These are phyloP conservation scores for Schizophyllum commune DNA, from an alignment of 1,284 basidiomycete genomes.

Conservation along the genomic window DNA sequence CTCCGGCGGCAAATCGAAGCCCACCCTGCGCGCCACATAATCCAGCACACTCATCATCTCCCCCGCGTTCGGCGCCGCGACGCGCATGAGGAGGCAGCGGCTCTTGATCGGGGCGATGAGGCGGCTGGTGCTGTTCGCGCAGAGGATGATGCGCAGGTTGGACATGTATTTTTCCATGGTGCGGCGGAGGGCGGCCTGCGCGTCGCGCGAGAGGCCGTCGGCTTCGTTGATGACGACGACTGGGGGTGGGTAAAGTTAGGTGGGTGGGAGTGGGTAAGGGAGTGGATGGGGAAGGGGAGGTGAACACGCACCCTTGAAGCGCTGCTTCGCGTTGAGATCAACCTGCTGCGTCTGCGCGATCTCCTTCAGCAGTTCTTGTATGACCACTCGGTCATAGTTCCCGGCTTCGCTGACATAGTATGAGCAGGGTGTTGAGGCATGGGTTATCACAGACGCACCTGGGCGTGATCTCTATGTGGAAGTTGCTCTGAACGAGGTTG, in stretches of 20 bases:
- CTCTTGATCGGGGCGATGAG: slow-evolving; percentile 97
- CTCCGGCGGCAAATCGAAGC: slow-evolving; percentile 74
- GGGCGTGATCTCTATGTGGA: slow-evolving; percentile 96
- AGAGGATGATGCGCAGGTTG: slow-evolving; percentile 95
- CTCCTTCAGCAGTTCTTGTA: slow-evolving; percentile 96
- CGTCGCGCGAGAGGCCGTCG: slow-evolving; percentile 90
- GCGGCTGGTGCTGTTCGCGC: slow-evolving; percentile 94
- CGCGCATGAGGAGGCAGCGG: slow-evolving; percentile 89
- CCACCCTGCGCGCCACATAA: slow-evolving; percentile 78
- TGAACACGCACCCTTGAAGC: slow-evolving; percentile 78
- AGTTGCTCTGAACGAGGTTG: slow-evolving; percentile 96
- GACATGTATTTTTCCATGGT: slow-evolving; percentile 99
- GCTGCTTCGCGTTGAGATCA: slow-evolving; percentile 89
- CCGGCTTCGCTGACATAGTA: slow-evolving; percentile 75
- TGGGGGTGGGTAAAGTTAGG: slow-evolving; percentile 22
- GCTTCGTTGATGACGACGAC: slow-evolving; percentile 99
- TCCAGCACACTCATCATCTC: slow-evolving; percentile 84
- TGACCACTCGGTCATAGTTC: slow-evolving; percentile 91
- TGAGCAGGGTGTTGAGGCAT: not conserved
- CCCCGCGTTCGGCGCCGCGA: slow-evolving; percentile 77
- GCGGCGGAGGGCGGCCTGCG: slow-evolving; percentile 92
- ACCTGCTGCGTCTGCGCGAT: slow-evolving; percentile 99
- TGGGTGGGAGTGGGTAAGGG: not conserved
- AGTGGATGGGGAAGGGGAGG: not conserved
- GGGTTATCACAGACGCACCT: slow-evolving; percentile 52